These are phyloP conservation scores for Secale cereale DNA, from an alignment of 176 grass and related monocot genomes.

Conservation along the genomic window DNA sequence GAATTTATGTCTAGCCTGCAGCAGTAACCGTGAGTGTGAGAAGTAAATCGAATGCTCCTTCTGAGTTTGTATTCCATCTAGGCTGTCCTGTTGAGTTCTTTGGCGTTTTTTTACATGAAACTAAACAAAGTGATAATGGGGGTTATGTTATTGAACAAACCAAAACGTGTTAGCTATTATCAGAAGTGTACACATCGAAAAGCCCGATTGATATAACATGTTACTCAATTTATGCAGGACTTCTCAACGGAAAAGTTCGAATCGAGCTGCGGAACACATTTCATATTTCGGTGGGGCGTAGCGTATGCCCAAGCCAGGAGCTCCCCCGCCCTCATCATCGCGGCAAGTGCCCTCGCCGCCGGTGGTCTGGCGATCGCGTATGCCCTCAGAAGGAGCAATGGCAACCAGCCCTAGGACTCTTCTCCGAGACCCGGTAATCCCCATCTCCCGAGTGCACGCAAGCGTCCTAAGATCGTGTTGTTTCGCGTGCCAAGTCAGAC, in stretches of 20 bases:
- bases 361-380: constrained; percentile 40
- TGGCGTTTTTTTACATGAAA: background rate
- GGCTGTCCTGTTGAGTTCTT: background rate
- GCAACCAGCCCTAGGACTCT: background rate
- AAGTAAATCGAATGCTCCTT: background rate
- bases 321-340: constrained; percentile 29
- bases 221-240: constrained; percentile 6
- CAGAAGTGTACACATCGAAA: background rate
- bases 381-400: constrained; percentile 28
- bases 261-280: constrained; percentile 43
- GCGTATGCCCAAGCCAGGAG: constrained; percentile 32
- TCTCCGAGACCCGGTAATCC: background rate
- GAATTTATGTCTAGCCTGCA: constrained; percentile 34
- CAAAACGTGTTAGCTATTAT: background rate
- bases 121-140: background rate
- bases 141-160: background rate
- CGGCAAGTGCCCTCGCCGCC: constrained; percentile 36
- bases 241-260: constrained; percentile 62
- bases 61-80: background rate
- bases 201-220: background rate
- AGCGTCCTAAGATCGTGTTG: background rate
- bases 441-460: background rate
- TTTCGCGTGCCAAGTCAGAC: background rate
- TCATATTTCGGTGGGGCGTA: constrained; percentile 44
- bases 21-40: background rate